These are phyloP conservation scores for Globisporangium mamillatum DNA, from an alignment of 352 stramenopile genomes.

Conservation along the genomic window DNA sequence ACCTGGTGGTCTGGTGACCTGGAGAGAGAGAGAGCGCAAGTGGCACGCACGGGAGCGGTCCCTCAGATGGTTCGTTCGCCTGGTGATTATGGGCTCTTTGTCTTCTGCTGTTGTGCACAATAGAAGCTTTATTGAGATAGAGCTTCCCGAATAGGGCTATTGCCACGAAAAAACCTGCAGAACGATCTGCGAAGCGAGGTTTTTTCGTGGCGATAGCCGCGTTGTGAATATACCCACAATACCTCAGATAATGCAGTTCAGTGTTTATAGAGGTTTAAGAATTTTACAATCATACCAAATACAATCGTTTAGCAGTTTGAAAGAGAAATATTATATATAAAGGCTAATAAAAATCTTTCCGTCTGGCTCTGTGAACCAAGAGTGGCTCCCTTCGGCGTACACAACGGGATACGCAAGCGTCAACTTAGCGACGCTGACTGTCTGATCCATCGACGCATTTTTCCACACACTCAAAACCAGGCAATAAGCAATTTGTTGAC, in stretches of 20 bases:
- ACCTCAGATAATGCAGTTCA: neutral
- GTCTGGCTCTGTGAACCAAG: neutral
- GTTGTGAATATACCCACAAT: neutral
- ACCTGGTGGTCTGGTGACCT: neutral
- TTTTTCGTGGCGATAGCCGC: neutral
- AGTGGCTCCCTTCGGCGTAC: constrained; percentile 12
- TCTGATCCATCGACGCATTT: neutral
- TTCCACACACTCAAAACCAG: neutral
- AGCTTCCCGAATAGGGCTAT: neutral
- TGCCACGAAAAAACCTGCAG: neutral
- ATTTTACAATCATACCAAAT: neutral
- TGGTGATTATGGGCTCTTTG: neutral
- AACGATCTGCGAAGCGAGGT: neutral
- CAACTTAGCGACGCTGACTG: neutral
- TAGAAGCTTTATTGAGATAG: neutral
- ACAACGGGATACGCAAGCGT: constrained; percentile 10
- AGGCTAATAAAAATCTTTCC: neutral
- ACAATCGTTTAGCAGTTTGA: too few species aligned
- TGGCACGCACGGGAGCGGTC: neutral
- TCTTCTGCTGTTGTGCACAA: too few species aligned
- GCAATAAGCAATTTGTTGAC: neutral
- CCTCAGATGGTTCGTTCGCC: neutral
- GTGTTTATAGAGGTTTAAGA: neutral
- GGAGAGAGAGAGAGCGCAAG: constrained; percentile 1
- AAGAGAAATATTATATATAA: too few species aligned